Evolutionary conservation across 2,329 filamentous ascomycete species (phyloP).

Genomic region (Aspergillus eucalypticola): DNA sequence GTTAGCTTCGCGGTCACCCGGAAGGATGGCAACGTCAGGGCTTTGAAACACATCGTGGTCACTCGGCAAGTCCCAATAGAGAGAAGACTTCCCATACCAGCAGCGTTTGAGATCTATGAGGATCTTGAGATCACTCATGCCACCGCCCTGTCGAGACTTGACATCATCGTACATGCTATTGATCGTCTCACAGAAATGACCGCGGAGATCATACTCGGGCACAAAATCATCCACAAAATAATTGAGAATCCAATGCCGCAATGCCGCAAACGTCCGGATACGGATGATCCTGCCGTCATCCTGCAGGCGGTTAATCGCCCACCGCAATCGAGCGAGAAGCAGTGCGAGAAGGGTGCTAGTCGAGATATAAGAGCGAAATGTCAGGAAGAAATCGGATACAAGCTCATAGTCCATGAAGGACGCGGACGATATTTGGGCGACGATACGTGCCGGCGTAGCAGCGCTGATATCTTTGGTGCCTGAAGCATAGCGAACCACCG

Average conservation of each 20-base stretch:
- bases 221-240: constrained; percentile 97
- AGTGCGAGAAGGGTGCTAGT: constrained; percentile 75
- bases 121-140: constrained; percentile 75
- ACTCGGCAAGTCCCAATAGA: constrained; percentile 81
- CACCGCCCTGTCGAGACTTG: constrained; percentile 52
- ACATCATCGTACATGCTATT: constrained; percentile 63
- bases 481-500: constrained; percentile 78
- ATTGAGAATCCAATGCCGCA: constrained; percentile 96
- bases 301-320: constrained; percentile 78
- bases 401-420: constrained; percentile 96
- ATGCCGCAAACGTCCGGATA: constrained; percentile 90
- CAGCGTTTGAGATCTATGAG: constrained; percentile 94
- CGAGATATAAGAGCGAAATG: constrained; percentile 84
- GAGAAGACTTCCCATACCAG: constrained; percentile 85
- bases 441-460: constrained; percentile 84
- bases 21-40: constrained; percentile 67
- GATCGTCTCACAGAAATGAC: constrained; percentile 76
- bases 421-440: constrained; percentile 95
- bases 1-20: constrained; percentile 69
- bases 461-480: constrained; percentile 74
- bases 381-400: constrained; percentile 96
- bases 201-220: constrained; percentile 69
- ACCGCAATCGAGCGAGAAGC: constrained; percentile 79
- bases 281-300: constrained; percentile 91
- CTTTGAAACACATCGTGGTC: constrained; percentile 60